phyloP scores from a whole-genome alignment of 2,329 filamentous ascomycete genomes.

The Curvularia lunata region DNA sequence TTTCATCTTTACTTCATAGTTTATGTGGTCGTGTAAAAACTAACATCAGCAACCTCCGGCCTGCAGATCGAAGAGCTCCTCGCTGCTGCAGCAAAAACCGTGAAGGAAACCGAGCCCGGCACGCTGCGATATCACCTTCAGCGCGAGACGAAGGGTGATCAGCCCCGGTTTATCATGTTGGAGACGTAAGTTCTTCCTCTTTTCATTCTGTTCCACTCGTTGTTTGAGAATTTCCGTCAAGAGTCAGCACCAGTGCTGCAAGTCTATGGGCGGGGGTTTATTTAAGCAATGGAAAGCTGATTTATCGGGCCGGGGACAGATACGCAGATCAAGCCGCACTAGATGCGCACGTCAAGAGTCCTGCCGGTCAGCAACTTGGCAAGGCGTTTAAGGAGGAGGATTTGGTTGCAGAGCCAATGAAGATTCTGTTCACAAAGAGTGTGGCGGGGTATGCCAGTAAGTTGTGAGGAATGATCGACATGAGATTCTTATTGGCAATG shows the following conservation, averaged over 20 bases:
- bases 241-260: no score
- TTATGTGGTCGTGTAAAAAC: no score
- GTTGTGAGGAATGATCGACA: not conserved
- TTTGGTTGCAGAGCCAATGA: conserved; percentile 38
- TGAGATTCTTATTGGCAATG: not conserved
- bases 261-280: no score
- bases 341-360: conserved; percentile 33
- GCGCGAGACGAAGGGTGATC: conserved; percentile 37
- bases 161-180: conserved; percentile 39
- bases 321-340: conserved; percentile 40
- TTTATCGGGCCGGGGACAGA: not conserved
- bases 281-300: no score
- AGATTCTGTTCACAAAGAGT: conserved; percentile 38
- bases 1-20: no score
- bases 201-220: not conserved
- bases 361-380: conserved; percentile 32
- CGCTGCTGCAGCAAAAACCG: conserved; percentile 26
- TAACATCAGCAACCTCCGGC: no score
- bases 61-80: conserved; percentile 47
- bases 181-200: conserved; percentile 36
- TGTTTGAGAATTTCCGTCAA: no score
- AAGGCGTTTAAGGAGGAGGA: conserved; percentile 38
- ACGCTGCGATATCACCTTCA: conserved; percentile 44
- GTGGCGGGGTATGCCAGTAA: conserved; percentile 35
- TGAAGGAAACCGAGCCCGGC: conserved; percentile 44